phyloP scores from a whole-genome alignment of 495 filamentous ascomycete species.

The Daldinia bambusicola region DNA sequence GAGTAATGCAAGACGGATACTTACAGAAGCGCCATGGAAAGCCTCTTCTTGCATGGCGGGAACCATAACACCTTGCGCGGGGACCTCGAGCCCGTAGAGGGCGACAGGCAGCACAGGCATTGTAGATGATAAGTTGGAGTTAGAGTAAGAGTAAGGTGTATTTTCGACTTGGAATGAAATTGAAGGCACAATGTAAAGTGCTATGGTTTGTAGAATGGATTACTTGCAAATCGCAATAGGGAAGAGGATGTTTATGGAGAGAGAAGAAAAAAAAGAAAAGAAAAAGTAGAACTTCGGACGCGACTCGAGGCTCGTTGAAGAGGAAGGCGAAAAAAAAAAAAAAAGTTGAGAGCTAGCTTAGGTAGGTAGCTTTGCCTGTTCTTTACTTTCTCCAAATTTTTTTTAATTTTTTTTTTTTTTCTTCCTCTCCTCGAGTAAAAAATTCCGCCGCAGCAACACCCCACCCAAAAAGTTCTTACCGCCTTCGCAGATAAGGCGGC shows the following conservation, averaged over 20 bases:
- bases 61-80: slow-evolving; percentile 78
- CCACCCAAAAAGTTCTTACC: slow-evolving; percentile 35
- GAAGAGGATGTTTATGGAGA: slow-evolving; percentile 20
- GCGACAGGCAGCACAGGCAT: slow-evolving; percentile 74
- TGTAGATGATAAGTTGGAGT: slow-evolving; percentile 18
- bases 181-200: slow-evolving; percentile 1
- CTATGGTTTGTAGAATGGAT: background rate
- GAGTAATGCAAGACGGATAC: slow-evolving; percentile 49
- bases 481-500: slow-evolving; percentile 30
- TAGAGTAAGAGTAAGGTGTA: background rate
- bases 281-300: slow-evolving; percentile 44
- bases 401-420: slow-evolving; percentile 45
- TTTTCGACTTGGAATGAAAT: slow-evolving; percentile 8
- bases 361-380: slow-evolving; percentile 17
- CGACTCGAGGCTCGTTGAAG: slow-evolving; percentile 40
- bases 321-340: slow-evolving; percentile 42
- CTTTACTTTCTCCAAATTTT: slow-evolving; percentile 40
- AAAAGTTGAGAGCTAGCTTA: slow-evolving; percentile 34
- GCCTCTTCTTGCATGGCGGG: slow-evolving; percentile 62
- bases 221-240: background rate
- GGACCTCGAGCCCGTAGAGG: slow-evolving; percentile 89
- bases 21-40: slow-evolving; percentile 70
- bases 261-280: slow-evolving; percentile 7
- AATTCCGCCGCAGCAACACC: slow-evolving; percentile 38
- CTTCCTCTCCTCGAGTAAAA: slow-evolving; percentile 23